Evolutionary conservation across 805 yeast species (phyloP), one percentile per base, ranked within the genome.

Genomic region (Candida coleopterorum): DNA sequence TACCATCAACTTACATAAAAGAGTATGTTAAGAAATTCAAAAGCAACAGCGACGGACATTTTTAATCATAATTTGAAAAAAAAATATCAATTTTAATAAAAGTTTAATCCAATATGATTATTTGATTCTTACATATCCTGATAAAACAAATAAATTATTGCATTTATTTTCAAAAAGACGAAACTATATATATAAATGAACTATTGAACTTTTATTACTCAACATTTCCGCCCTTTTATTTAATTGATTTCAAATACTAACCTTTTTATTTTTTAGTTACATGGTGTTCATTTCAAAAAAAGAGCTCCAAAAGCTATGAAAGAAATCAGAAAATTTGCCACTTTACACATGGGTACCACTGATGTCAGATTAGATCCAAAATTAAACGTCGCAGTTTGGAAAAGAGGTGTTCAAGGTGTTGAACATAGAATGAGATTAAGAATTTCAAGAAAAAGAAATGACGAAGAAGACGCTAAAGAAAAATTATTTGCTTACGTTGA

Each of bases 241-340:
- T 24, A 9, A 12, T 11, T 11, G 26, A 24, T 9, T 40, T 18
- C 25, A 11, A 30, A 38, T 71, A 73, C 76, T 72, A 73, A 69
- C 74, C 44, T 6, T 5, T 24, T n/a, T 41, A 52, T 29, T 60
- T 43, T 55, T 31, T 62, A 84, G 94, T 85, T 88, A 70, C 95
- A 86, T 76, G 97, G 97, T 79, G 89, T 83, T 60, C 85, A 87
- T 75, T 93, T 90, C 96, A 93, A 93, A 82, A 85, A 85, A 85
- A 88, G 97, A 79, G 99, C 99, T 66, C 99, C 99, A 77, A 86
- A 77, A 70, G 98, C 99, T 63, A 93, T 90, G 76, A 93, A 87
- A 85, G 98, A 88, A 75, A 89, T 93, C 79, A 90, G 87, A 81
- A 88, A 85, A 76, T 93, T 93, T 70, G 97, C 97, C 67, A 79